phyloP scores from a whole-genome alignment of 441 rosid genomes.

The Euphorbia corollata region DNA sequence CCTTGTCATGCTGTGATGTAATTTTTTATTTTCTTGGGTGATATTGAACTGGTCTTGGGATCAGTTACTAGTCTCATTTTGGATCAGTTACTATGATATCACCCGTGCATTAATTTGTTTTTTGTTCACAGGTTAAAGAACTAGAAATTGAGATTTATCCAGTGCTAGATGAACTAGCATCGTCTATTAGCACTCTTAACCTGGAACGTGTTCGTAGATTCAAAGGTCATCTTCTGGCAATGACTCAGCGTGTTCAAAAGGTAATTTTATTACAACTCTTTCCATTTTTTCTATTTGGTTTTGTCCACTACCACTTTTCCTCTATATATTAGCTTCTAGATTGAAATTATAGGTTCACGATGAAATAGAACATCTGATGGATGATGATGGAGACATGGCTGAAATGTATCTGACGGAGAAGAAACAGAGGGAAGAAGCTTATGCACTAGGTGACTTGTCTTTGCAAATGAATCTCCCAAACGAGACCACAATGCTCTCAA shows the following conservation, averaged over 20 bases:
- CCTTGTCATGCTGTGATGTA: neutral
- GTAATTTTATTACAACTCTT: conserved; percentile 27
- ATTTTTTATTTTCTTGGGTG: no score
- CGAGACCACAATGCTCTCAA: conserved; percentile 40
- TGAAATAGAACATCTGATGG: conserved; percentile 95
- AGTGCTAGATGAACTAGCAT: conserved; percentile 76
- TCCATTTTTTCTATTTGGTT: conserved; percentile 13
- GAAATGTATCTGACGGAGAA: conserved; percentile 96
- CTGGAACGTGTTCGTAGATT: conserved; percentile 82
- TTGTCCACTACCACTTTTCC: conserved; percentile 16
- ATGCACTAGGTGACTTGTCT: conserved; percentile 37
- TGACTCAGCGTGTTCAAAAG: conserved; percentile 96
- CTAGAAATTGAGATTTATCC: conserved; percentile 86
- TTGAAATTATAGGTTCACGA: conserved; percentile 63
- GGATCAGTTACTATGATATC: neutral
- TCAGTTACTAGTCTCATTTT: no score
- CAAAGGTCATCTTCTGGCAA: conserved; percentile 81
- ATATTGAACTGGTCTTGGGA: neutral
- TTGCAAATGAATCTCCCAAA: conserved; percentile 33
- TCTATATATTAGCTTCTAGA: conserved; percentile 21
- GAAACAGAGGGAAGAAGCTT: conserved; percentile 63
- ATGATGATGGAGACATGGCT: conserved; percentile 99
- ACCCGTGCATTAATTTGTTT: conserved; percentile 7
- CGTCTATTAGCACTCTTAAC: conserved; percentile 75
- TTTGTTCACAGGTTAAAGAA: conserved; percentile 60